These are phyloP conservation scores for Gnomoniopsis smithogilvyi DNA, from an alignment of 2,329 filamentous ascomycete species.

Conservation along the genomic window DNA sequence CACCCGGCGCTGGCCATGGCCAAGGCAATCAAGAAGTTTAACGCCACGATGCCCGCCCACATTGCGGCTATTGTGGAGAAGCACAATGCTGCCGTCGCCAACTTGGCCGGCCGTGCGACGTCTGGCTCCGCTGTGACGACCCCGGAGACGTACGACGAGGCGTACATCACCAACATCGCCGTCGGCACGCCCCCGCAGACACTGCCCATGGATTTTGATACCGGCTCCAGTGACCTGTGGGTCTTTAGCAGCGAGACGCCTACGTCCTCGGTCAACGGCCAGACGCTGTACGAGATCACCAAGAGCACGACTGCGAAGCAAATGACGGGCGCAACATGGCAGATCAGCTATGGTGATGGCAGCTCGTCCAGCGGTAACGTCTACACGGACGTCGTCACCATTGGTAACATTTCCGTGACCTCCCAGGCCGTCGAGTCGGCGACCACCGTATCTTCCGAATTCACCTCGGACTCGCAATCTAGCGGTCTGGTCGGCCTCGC, in stretches of 20 bases:
- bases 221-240: slow-evolving; percentile 41
- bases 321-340: slow-evolving; percentile 24
- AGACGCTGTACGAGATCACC: slow-evolving; percentile 25
- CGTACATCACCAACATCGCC: slow-evolving; percentile 14
- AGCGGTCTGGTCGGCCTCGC: slow-evolving; percentile 19
- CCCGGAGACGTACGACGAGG: slow-evolving; percentile 9
- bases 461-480: slow-evolving; percentile 16
- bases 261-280: slow-evolving; percentile 18
- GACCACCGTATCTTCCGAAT: slow-evolving; percentile 21
- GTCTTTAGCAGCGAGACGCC: slow-evolving; percentile 25
- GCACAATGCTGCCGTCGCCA: slow-evolving; percentile 6
- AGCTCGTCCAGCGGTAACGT: slow-evolving; percentile 26
- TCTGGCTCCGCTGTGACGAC: slow-evolving; percentile 6
- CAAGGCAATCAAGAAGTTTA: slow-evolving; percentile 20
- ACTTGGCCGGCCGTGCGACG: background rate
- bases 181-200: slow-evolving; percentile 30
- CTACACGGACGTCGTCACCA: slow-evolving; percentile 26
- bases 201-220: slow-evolving; percentile 42
- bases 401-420: slow-evolving; percentile 24
- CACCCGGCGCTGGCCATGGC: slow-evolving; percentile 20
- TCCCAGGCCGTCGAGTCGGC: slow-evolving; percentile 24
- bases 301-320: slow-evolving; percentile 22
- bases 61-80: slow-evolving; percentile 17
- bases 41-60: slow-evolving; percentile 14
- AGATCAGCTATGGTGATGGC: slow-evolving; percentile 29